phyloP scores from a whole-genome alignment of 148 eudicot genomes.

The Rhododendron williamsianum region DNA sequence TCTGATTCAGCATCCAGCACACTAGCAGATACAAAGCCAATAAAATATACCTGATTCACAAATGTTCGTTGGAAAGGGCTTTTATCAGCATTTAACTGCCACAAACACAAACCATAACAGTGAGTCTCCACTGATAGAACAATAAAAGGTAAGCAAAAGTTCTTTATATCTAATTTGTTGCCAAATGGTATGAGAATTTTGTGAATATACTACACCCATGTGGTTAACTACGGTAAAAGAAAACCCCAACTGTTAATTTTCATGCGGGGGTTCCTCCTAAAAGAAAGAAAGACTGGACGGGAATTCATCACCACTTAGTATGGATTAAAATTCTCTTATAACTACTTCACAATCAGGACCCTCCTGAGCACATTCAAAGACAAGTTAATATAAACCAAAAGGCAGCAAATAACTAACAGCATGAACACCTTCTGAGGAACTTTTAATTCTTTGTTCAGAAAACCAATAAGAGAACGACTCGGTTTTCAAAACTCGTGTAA shows the following conservation, averaged over 20 bases:
- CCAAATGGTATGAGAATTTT: background rate
- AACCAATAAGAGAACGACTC: background rate
- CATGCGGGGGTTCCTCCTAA: background rate
- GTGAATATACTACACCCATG: background rate
- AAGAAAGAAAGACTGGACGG: background rate
- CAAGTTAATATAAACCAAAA: background rate
- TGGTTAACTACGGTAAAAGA: background rate
- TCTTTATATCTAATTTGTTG: background rate
- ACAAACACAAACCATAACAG: slow-evolving; percentile 16
- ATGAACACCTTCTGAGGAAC: background rate
- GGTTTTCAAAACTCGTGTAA: background rate
- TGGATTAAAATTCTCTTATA: background rate
- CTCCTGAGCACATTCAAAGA: background rate
- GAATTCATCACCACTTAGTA: background rate
- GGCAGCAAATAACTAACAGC: background rate
- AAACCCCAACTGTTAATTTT: background rate
- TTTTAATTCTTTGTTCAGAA: background rate
- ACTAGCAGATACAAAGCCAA: background rate
- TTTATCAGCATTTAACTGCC: slow-evolving; percentile 93
- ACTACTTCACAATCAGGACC: background rate
- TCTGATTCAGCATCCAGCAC: background rate
- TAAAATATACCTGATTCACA: slow-evolving; percentile 76
- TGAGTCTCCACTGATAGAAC: background rate
- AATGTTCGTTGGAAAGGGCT: slow-evolving; percentile 97
- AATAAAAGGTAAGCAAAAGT: background rate